Base-by-base conservation (phyloP, 352 stramenopile genomes). In the Pythium dissimile region DNA sequence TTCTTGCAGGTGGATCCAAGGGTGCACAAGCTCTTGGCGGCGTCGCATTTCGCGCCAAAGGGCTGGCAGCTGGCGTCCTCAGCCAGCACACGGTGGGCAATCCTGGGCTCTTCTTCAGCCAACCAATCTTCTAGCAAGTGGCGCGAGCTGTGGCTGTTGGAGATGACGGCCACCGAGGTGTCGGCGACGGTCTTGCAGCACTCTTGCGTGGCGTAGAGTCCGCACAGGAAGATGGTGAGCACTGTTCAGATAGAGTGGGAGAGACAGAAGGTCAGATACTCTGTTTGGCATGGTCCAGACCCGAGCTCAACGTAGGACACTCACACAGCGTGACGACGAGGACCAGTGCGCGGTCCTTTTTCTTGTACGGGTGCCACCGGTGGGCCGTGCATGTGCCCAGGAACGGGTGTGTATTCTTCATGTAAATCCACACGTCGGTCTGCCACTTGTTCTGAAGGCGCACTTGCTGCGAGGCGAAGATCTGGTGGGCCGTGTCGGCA, bases 401-500 rank as follows among this genome's bases (percentile, higher is more conserved):
- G 31, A 77, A 62, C 45, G 75, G 75, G 39, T 88, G 75, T 3
- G 59, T 46, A 31, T 88, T 85, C 64, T 85, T 84, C 73, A 85
- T 88, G 77, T 84, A 88, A 56, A 76, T 70, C 59, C 71, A 71
- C 37, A 85, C 54, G 59, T 88, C 77, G 1, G 66, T 49, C 26
- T 58, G 49, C 69, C 69, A 84, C 21, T 42, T 31, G 45, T 73
- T 68, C 42, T 73, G 64, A 53, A 81, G 64, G 23, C 74, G 67
- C 12, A 87, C 77, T 41, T 76, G 72, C 54, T 77, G 67, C 6
- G 72, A 62, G 13, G 77, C 70, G 27, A 87, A 87, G n/a, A 72
- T 71, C 30, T 77, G 58, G 13, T 59, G 53, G 15, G 41, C 70
- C 54, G 41, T 66, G 66, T 55, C 72, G 49, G 34, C 32, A 13